Percentiles rank a stretch among this genome's conserved stretches.
phyloP scores from a whole-genome alignment of 1,139 yeast species.

The Kurtzmaniella quercitrusa region DNA sequence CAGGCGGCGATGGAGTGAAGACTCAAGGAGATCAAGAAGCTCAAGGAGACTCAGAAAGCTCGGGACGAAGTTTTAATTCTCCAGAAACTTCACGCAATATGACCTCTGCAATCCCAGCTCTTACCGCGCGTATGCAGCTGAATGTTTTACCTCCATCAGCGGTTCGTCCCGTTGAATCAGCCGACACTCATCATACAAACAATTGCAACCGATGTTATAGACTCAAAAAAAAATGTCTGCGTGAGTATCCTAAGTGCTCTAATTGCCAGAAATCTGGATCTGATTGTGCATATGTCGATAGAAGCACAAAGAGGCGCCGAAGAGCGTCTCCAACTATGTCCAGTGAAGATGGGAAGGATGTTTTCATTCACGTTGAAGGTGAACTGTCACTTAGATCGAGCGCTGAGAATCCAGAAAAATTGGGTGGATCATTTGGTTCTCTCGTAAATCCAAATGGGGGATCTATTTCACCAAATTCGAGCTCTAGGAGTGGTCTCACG shows the following conservation, averaged over 20 bases:
- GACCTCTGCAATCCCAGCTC: conserved; percentile 1
- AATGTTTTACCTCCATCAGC: background rate
- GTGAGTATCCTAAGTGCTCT: conserved; percentile 35
- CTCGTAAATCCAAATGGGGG: no score
- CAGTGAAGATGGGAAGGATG: background rate
- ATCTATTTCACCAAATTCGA: background rate
- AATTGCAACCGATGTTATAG: conserved; percentile 43
- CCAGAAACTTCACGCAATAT: background rate
- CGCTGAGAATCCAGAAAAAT: background rate
- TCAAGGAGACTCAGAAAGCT: background rate
- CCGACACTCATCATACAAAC: conserved; percentile 28
- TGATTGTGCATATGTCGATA: conserved; percentile 34
- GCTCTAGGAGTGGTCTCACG: background rate
- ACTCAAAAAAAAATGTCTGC: conserved; percentile 40
- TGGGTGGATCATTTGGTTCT: background rate
- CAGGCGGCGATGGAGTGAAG: conserved; percentile 7
- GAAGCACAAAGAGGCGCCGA: conserved; percentile 26
- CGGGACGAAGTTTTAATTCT: background rate
- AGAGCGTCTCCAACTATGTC: background rate
- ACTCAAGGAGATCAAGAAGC: conserved; percentile 8
- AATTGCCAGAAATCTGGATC: conserved; percentile 34
- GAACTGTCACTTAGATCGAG: background rate
- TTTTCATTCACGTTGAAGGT: conserved; percentile 1
- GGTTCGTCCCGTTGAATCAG: conserved; percentile 14
- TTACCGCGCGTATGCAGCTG: background rate